Percentiles rank a stretch among this genome's conserved stretches.
Evolutionary conservation across 1,284 basidiomycete species (phyloP).

Genomic region (Uromyces viciae-fabae): DNA sequence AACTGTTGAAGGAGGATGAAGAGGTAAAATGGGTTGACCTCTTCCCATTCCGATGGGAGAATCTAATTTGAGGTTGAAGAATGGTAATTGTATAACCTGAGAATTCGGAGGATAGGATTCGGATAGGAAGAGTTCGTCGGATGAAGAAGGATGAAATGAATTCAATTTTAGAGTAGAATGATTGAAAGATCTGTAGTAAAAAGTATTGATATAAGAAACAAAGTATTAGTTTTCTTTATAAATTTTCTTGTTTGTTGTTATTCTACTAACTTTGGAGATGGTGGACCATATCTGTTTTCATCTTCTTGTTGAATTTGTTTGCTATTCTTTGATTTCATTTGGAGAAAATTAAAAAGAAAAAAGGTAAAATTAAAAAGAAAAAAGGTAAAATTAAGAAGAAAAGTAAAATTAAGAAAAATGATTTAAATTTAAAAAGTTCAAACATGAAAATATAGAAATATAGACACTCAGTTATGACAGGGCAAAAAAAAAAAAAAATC

Average conservation of each 20-base stretch:
- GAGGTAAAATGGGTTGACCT: constrained; percentile 14
- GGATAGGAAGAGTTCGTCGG: constrained; percentile 44
- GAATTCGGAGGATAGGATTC: constrained; percentile 33
- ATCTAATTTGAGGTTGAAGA: constrained; percentile 33
- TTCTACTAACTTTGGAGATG: constrained; percentile 6
- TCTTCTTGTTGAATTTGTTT: constrained; percentile 17
- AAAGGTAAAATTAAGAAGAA: no score
- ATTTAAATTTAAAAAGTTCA: no score
- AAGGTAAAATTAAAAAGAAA: no score
- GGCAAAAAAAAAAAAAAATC: no score
- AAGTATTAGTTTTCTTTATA: background rate
- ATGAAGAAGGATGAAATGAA: background rate
- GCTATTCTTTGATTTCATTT: no score
- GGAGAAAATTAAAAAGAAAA: no score
- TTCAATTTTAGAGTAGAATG: background rate
- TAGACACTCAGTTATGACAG: no score
- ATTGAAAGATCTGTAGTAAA: background rate
- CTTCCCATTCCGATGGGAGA: constrained; percentile 34
- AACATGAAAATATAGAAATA: no score
- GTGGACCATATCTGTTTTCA: constrained; percentile 9
- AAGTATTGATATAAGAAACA: background rate
- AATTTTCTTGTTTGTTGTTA: background rate
- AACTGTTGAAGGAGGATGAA: background rate
- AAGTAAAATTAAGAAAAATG: no score
- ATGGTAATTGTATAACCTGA: background rate